These are phyloP conservation scores for Corylus americana DNA, from an alignment of 306 rosid genomes.

Conservation along the genomic window DNA sequence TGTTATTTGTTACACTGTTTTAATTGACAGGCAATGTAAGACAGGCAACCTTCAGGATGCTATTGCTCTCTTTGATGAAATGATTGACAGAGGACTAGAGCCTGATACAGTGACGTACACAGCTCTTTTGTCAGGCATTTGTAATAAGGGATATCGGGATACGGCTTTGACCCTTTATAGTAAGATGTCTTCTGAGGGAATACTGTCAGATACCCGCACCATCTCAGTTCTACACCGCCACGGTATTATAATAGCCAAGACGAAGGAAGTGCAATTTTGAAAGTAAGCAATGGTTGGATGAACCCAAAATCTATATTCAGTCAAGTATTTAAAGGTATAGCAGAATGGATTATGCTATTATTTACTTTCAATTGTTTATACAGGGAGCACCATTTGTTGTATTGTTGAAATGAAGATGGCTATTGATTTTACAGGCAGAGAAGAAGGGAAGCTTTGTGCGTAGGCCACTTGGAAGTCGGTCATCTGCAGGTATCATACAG, in stretches of 20 bases:
- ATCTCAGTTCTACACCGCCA: conserved; percentile 40
- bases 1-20: conserved; percentile 65
- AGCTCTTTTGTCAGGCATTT: conserved; percentile 57
- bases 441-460: conserved; percentile 18
- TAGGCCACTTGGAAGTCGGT: conserved; percentile 13
- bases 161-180: conserved; percentile 42
- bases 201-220: conserved; percentile 30
- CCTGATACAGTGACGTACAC: conserved; percentile 73
- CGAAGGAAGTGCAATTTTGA: conserved; percentile 46
- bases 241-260: conserved; percentile 57
- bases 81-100: conserved; percentile 57
- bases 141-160: conserved; percentile 39
- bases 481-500: conserved; percentile 23
- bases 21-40: conserved; percentile 62
- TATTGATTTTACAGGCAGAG: conserved; percentile 20
- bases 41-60: conserved; percentile 53
- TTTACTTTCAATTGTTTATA: not conserved
- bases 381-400: conserved; percentile 26
- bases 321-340: conserved; percentile 22
- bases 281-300: conserved; percentile 18
- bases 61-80: conserved; percentile 49
- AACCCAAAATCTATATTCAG: conserved; percentile 13
- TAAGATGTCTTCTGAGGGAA: conserved; percentile 62
- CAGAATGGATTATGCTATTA: not conserved
- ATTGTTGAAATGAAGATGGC: conserved; percentile 19